Evolutionary conservation across 164 flowering plant species (phyloP).

Genomic region (Brasenia schreberi): DNA sequence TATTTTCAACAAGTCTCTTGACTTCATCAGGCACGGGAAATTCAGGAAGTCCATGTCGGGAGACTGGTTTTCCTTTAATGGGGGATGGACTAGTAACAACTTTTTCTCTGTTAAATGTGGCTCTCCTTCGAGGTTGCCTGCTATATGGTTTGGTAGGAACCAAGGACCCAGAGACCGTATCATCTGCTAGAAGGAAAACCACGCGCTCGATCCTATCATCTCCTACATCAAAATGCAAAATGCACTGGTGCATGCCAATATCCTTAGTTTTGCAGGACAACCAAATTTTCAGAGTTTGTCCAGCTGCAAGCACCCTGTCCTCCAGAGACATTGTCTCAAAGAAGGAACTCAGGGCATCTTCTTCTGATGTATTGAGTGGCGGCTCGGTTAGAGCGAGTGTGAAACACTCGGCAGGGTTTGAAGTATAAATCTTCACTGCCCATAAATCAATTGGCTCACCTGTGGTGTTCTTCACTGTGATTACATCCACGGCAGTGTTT

Average conservation of each 20-base stretch:
- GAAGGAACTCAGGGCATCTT: slow-evolving; percentile 22
- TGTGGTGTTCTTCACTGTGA: slow-evolving; percentile 57
- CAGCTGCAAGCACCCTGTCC: slow-evolving; percentile 59
- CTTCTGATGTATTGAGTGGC: slow-evolving; percentile 34
- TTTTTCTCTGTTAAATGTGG: slow-evolving; percentile 11
- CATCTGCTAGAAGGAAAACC: slow-evolving; percentile 67
- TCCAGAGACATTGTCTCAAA: slow-evolving; percentile 40
- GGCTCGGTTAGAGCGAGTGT: slow-evolving; percentile 71
- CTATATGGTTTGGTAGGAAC: slow-evolving; percentile 46
- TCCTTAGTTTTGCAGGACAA: slow-evolving; percentile 70
- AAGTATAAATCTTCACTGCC: slow-evolving; percentile 46
- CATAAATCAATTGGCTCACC: slow-evolving; percentile 56
- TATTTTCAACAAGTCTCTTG: slow-evolving; percentile 36
- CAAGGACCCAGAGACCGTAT: slow-evolving; percentile 51
- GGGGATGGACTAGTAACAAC: slow-evolving; percentile 50
- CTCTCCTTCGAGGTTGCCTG: slow-evolving; percentile 29
- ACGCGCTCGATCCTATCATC: slow-evolving; percentile 60
- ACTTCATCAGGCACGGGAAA: slow-evolving; percentile 43
- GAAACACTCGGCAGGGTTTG: slow-evolving; percentile 58
- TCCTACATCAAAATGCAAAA: slow-evolving; percentile 57
- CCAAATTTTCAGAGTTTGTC: slow-evolving; percentile 63
- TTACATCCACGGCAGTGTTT: slow-evolving; percentile 29
- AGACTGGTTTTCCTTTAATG: slow-evolving; percentile 9
- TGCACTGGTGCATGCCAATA: slow-evolving; percentile 57
- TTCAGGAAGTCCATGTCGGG: slow-evolving; percentile 28